These are phyloP conservation scores for Exophiala spinifera DNA, from an alignment of 2,329 filamentous ascomycete species.

Conservation along the genomic window DNA sequence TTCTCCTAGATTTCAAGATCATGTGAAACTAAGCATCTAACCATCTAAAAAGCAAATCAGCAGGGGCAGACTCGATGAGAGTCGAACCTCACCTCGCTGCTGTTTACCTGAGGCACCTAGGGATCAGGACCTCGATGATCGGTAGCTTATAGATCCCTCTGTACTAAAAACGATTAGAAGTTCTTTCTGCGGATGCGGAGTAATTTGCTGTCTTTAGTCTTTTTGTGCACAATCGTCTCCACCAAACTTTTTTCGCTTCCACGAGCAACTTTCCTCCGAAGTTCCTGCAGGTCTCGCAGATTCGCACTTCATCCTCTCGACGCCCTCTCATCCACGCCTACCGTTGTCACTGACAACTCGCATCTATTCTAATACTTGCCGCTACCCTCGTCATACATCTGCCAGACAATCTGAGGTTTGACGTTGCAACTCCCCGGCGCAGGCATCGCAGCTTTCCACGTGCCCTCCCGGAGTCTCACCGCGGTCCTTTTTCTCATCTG, in stretches of 20 bases:
- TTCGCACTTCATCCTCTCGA: not conserved
- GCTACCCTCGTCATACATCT: not conserved
- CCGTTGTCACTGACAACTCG: not conserved
- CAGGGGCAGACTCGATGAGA: too few species aligned
- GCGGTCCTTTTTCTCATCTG: not conserved
- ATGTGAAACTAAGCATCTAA: too few species aligned
- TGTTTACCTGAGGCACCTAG: too few species aligned
- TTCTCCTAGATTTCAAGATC: too few species aligned
- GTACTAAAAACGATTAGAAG: too few species aligned
- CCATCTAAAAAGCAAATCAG: too few species aligned
- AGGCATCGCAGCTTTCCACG: not conserved
- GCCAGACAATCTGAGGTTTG: not conserved
- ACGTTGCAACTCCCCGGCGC: not conserved
- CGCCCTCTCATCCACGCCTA: not conserved
- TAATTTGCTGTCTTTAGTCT: too few species aligned
- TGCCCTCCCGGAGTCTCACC: not conserved
- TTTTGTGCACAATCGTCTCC: not conserved
- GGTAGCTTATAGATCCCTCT: too few species aligned
- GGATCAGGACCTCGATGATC: too few species aligned
- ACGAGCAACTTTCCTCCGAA: not conserved
- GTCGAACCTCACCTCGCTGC: too few species aligned
- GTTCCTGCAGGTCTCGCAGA: not conserved
- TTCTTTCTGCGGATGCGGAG: too few species aligned
- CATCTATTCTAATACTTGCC: not conserved
- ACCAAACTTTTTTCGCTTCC: slow-evolving; percentile 4